A percentile compares a stretch with the other conserved stretches of the same genome.
Conservation (phyloP, 768 basidiomycete genomes). For the Gymnopilus junonius region DNA sequence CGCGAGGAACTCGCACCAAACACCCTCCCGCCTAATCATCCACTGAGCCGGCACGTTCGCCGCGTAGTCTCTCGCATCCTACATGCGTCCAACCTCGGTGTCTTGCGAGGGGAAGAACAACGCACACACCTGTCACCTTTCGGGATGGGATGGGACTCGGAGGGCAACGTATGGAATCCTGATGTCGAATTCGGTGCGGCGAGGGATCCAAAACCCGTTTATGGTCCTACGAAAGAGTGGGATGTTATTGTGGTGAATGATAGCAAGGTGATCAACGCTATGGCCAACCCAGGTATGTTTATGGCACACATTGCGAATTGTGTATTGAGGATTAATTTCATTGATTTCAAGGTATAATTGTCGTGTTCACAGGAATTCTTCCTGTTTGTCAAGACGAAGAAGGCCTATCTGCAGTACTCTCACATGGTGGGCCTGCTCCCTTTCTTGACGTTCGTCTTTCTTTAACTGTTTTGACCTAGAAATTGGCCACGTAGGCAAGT, state of each 20-base stretch:
- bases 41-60: slow-evolving; percentile 67
- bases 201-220: slow-evolving; percentile 21
- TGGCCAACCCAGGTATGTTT: slow-evolving; percentile 67
- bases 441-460: neutral
- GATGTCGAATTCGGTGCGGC: slow-evolving; percentile 32
- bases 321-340: neutral
- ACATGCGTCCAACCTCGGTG: slow-evolving; percentile 71
- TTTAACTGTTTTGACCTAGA: slow-evolving; percentile 50
- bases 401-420: slow-evolving; percentile 82
- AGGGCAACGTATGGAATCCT: slow-evolving; percentile 36
- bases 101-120: slow-evolving; percentile 43
- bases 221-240: slow-evolving; percentile 53
- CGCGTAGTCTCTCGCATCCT: slow-evolving; percentile 73
- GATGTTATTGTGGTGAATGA: slow-evolving; percentile 82
- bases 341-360: slow-evolving; percentile 59
- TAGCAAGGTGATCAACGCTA: slow-evolving; percentile 71
- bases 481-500: slow-evolving; percentile 76
- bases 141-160: slow-evolving; percentile 23
- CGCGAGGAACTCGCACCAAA: slow-evolving; percentile 52
- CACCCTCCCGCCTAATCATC: slow-evolving; percentile 71
- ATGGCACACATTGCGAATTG: neutral
- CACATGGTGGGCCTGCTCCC: slow-evolving; percentile 64
- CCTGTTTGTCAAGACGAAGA: slow-evolving; percentile 78
- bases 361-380: slow-evolving; percentile 90
- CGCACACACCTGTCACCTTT: slow-evolving; percentile 23